A percentile compares a stretch with the other conserved stretches of the same genome.
These are phyloP conservation scores for Rhodotorula glutinis DNA, from an alignment of 1,284 basidiomycete species.

Conservation along the genomic window DNA sequence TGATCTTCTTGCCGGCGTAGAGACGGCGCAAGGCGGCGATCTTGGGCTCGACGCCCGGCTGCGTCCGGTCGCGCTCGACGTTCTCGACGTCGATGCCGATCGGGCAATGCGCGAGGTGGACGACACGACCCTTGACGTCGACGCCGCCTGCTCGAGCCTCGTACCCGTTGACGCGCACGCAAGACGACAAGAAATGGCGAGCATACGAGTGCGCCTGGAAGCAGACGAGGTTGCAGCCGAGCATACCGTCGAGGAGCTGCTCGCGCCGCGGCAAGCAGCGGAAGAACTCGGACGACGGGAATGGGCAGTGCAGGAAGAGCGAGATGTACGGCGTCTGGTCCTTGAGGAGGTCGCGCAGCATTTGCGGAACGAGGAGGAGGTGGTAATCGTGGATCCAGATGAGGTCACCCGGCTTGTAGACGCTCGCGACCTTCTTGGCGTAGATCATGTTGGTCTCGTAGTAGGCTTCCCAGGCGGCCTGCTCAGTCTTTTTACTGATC, in stretches of 20 bases:
- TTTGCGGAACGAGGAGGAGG: constrained; percentile 79
- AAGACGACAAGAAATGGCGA: constrained; percentile 89
- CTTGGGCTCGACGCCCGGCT: constrained; percentile 83
- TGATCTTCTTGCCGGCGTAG: constrained; percentile 97
- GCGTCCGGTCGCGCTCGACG: constrained; percentile 73
- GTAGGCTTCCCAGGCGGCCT: constrained; percentile 76
- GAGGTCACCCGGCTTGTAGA: constrained; percentile 84
- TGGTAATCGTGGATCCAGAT: constrained; percentile 64
- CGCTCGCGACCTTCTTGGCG: constrained; percentile 67
- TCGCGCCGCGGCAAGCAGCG: constrained; percentile 86
- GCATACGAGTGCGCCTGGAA: constrained; percentile 96
- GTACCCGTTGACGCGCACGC: constrained; percentile 93
- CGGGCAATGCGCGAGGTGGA: constrained; percentile 83
- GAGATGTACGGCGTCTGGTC: constrained; percentile 69
- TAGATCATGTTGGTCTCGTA: constrained; percentile 81
- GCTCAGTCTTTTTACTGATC: constrained; percentile 67
- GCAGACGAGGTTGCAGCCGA: constrained; percentile 91
- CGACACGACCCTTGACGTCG: constrained; percentile 83
- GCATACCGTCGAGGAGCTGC: constrained; percentile 96
- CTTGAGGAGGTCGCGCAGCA: constrained; percentile 73
- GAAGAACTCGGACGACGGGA: constrained; percentile 95
- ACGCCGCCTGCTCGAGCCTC: constrained; percentile 79
- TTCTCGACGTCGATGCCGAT: constrained; percentile 96
- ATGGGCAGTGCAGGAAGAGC: constrained; percentile 94
- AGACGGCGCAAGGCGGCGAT: constrained; percentile 75